Evolutionary conservation across 2,329 filamentous ascomycete genomes (phyloP), one percentile per base, ranked within the genome.

Genomic region (Botrytis tulipae): DNA sequence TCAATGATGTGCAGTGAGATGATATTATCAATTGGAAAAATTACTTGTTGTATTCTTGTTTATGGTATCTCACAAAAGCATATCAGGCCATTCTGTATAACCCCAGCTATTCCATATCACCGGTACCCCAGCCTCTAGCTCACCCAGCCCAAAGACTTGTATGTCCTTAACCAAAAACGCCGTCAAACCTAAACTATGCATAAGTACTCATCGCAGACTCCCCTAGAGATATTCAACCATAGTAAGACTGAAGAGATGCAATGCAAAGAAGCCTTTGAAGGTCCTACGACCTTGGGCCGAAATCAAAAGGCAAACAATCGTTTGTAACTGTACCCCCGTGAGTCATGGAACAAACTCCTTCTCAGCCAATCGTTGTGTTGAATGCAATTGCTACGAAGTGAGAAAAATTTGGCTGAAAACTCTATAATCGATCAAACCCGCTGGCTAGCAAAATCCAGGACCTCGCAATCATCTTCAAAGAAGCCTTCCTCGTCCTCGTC

Each of bases 401-500:
- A 1, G 44, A 32, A n/a, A 32, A 51, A 42, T 42, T 20, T 44
- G n/a, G 22, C 32, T 40, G 60, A 25, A 65, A 25, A 29, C 22
- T 4, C 20, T 20, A 25, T 54, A 46, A n/a, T 16, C 32, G 9
- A 75, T 80, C 72, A 91, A 46, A 91, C 89, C 80, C 89, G 84
- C 82, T 91, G 89, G 78, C 90, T 89, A 37, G 94, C 93, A 87
- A 96, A 97, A 83, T 97, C 94, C 76, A 97, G 87, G 73, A 97
- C 92, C 81, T 97, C 94, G 78, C 93, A 96, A 80, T 97, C 94
- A 81, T 97, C 93, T 83, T 97, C 94, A 79, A 97, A 97, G 82
- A 97, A 97, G 3, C 92, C 92, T 71, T 89, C 88, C 72, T 91
- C 90, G 73, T 93, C 92, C 62, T 90, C 90, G 65, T 81, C 82